phyloP scores from a whole-genome alignment of 2,329 filamentous ascomycete genomes.

The Apiospora rasikravindrae region DNA sequence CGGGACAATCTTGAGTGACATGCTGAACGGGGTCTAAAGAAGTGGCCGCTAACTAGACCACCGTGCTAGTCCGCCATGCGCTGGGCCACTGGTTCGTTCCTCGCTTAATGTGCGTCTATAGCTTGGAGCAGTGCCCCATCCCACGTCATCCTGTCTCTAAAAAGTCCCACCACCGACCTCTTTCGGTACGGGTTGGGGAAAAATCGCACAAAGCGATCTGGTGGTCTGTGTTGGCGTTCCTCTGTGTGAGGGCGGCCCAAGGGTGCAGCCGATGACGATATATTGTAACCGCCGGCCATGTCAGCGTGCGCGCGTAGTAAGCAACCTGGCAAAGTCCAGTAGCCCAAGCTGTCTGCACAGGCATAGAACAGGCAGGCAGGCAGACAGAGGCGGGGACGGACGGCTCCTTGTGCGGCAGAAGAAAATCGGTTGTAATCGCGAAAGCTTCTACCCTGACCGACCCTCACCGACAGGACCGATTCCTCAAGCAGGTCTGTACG shows the following conservation, averaged over 20 bases:
- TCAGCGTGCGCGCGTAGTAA: too few relatives aligned
- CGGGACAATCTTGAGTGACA: neutral
- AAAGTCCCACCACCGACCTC: neutral
- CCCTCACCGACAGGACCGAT: slow-evolving; percentile 2
- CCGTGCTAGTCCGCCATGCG: slow-evolving; percentile 7
- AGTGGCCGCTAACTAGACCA: neutral
- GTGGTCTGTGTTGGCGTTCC: slow-evolving; percentile 9
- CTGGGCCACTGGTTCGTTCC: slow-evolving; percentile 15
- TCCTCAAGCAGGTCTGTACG: neutral
- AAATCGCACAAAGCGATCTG: slow-evolving; percentile 5
- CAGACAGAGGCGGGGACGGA: too few relatives aligned
- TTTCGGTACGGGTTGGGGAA: neutral
- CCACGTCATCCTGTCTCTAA: slow-evolving; percentile 13
- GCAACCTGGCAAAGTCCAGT: too few relatives aligned
- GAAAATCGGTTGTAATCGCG: neutral
- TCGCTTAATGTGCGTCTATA: slow-evolving; percentile 4
- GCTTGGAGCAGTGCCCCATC: neutral
- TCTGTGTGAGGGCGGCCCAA: neutral
- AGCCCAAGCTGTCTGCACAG: too few relatives aligned
- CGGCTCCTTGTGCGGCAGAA: too few relatives aligned
- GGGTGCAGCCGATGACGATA: neutral
- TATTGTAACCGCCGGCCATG: neutral
- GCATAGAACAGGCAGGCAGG: too few relatives aligned
- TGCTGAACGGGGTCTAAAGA: neutral
- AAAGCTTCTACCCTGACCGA: neutral